Evolutionary conservation across 2,329 filamentous ascomycete species (phyloP), one percentile per base, ranked within the genome.

Genomic region (Mollisia scopiformis): DNA sequence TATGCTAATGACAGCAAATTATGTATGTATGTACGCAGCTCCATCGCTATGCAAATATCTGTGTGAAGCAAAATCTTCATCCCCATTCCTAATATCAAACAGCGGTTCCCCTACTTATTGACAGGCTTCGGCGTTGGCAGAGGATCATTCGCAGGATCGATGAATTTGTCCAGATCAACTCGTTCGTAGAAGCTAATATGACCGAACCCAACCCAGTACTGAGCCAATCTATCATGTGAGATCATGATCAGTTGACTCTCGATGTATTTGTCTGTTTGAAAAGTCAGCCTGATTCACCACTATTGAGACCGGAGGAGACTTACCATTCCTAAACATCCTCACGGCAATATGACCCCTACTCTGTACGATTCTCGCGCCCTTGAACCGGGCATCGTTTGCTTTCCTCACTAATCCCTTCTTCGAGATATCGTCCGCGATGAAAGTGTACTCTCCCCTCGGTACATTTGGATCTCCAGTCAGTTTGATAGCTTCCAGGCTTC

Each of bases 391-490:
- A 61, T 93, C 89, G 1, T 84, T 78, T 0, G 88, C 86, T 1
- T 86, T 78, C 0, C 87, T 80, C 0, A 94, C 75, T 23, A 89
- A 81, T 0, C 91, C 92, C 0, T 72, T 76, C 0, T 83, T 80
- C 0, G 90, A 88, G 35, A 98, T 85, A 68, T 97, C 92, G 5
- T 92, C 85, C 0, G 88, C 89, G 3, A 91, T 82, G 73, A 96
- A 97, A 0, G 90, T 92, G 67, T 88, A 86, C 74, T 97, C 90
- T 8, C 93, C 94, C 8, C 93, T 84, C 0, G 94, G 94, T 14
- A 98, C 87, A 67, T 97, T 96, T 0, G 89, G 87, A 71, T 99
- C 94, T 0, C 94, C 94, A 0, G 94, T 98, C 33, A 99, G 78
- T 74, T 98, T 98, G 71, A 97, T 87, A 0, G 90, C 94, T 73